Conservation (phyloP, 768 basidiomycete genomes). For the Heimioporus sp. region DNA sequence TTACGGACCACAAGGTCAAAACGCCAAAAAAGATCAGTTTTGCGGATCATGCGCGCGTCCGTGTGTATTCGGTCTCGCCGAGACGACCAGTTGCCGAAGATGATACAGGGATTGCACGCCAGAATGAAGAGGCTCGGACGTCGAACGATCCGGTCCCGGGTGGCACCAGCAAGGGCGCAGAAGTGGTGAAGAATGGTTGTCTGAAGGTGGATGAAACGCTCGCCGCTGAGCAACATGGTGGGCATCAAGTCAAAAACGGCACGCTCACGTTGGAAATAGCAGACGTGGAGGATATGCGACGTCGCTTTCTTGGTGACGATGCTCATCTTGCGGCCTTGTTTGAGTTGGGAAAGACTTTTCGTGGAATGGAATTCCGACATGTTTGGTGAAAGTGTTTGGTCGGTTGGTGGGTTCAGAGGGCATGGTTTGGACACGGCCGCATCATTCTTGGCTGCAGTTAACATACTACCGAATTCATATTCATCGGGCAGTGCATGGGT, state of each 20-base stretch:
- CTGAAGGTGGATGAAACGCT: background rate
- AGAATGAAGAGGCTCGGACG: background rate
- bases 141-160: background rate
- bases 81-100: background rate
- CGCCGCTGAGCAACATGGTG: background rate
- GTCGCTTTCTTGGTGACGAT: conserved; percentile 7
- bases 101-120: background rate
- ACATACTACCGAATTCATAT: background rate
- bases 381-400: conserved; percentile 17
- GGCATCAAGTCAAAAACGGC: conserved; percentile 2
- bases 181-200: background rate
- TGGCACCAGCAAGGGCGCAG: background rate
- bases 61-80: conserved; percentile 17
- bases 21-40: conserved; percentile 26
- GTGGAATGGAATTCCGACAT: conserved; percentile 22
- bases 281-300: conserved; percentile 17
- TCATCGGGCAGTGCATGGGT: background rate
- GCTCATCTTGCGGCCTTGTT: conserved; percentile 18
- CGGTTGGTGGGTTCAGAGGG: background rate
- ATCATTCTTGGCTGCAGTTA: background rate
- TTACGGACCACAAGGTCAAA: conserved; percentile 12
- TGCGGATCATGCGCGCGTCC: conserved; percentile 21
- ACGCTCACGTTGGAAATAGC: conserved; percentile 16
- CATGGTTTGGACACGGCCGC: background rate
- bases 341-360: conserved; percentile 18